A percentile compares a stretch with the other conserved stretches of the same genome.
These are phyloP conservation scores for Yarrowia sp. DNA, from an alignment of 805 yeast species.

Conservation along the genomic window DNA sequence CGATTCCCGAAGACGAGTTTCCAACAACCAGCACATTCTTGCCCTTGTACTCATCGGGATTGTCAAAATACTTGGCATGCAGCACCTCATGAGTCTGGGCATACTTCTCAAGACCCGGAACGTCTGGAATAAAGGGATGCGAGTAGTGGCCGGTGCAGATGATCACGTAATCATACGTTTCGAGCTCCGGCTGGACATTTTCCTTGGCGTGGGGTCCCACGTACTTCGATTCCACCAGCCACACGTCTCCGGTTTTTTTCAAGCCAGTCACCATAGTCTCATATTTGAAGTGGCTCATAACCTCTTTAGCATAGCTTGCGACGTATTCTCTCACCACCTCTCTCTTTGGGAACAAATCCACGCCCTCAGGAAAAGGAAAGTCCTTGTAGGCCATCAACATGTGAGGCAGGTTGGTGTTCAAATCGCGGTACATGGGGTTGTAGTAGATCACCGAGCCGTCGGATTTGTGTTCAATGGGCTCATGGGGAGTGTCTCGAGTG, in stretches of 20 bases:
- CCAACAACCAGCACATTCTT: constrained; percentile 71
- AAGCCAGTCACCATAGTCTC: constrained; percentile 58
- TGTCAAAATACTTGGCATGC: constrained; percentile 66
- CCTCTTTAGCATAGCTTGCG: constrained; percentile 58
- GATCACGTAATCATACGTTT: constrained; percentile 64
- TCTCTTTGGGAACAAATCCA: constrained; percentile 65
- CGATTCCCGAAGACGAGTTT: constrained; percentile 78
- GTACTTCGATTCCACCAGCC: constrained; percentile 55
- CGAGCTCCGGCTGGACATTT: constrained; percentile 10
- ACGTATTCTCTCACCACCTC: constrained; percentile 68
- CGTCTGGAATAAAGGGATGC: constrained; percentile 65
- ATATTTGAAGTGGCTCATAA: constrained; percentile 55
- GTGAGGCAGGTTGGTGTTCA: constrained; percentile 74
- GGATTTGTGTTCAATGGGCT: constrained; percentile 41
- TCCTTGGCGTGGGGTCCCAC: constrained; percentile 30
- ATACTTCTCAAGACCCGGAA: constrained; percentile 62
- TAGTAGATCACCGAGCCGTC: constrained; percentile 52
- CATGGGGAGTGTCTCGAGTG: constrained; percentile 45
- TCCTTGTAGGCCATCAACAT: constrained; percentile 70
- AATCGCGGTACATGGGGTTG: constrained; percentile 65
- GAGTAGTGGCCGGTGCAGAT: constrained; percentile 71
- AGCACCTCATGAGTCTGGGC: constrained; percentile 55
- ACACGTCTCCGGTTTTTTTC: constrained; percentile 50
- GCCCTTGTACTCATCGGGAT: constrained; percentile 55
- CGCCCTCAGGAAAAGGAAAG: constrained; percentile 56